A percentile compares a stretch with the other conserved stretches of the same genome.
These are phyloP conservation scores for Alnus rubra DNA, from an alignment of 306 rosid genomes.

Conservation along the genomic window DNA sequence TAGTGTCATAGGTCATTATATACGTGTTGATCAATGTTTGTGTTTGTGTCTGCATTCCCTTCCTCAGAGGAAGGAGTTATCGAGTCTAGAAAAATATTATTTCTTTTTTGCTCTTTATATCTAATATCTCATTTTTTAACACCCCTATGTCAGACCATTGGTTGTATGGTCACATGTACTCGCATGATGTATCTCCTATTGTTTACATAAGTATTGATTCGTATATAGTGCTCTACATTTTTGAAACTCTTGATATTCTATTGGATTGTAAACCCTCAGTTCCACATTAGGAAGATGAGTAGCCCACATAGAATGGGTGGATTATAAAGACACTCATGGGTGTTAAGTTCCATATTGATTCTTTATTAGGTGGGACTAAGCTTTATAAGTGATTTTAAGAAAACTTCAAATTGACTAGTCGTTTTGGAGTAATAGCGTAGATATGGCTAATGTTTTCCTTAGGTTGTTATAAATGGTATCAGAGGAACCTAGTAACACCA, in stretches of 20 bases:
- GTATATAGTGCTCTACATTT: not conserved
- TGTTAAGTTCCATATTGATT: too few relatives aligned
- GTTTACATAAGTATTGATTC: not conserved
- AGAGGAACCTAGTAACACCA: too few relatives aligned
- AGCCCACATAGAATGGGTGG: too few relatives aligned
- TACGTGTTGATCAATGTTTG: not conserved
- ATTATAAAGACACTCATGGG: too few relatives aligned
- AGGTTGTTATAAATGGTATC: too few relatives aligned
- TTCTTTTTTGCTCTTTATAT: not conserved
- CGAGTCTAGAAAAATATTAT: not conserved
- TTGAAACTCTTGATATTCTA: not conserved
- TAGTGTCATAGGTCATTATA: conserved; percentile 3
- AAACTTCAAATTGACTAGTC: too few relatives aligned
- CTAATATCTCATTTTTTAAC: not conserved
- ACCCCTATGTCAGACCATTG: not conserved
- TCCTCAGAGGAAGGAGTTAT: not conserved
- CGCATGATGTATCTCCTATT: not conserved
- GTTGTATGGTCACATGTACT: not conserved
- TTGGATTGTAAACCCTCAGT: too few relatives aligned
- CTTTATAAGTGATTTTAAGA: too few relatives aligned
- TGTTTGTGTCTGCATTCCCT: not conserved
- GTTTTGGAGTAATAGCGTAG: too few relatives aligned
- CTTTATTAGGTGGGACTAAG: too few relatives aligned
- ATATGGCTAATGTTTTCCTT: too few relatives aligned
- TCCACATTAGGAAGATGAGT: too few relatives aligned